Evolutionary conservation across 2,329 filamentous ascomycete genomes (phyloP).

Genomic region (Hymenotorrendiella dingleyae): DNA sequence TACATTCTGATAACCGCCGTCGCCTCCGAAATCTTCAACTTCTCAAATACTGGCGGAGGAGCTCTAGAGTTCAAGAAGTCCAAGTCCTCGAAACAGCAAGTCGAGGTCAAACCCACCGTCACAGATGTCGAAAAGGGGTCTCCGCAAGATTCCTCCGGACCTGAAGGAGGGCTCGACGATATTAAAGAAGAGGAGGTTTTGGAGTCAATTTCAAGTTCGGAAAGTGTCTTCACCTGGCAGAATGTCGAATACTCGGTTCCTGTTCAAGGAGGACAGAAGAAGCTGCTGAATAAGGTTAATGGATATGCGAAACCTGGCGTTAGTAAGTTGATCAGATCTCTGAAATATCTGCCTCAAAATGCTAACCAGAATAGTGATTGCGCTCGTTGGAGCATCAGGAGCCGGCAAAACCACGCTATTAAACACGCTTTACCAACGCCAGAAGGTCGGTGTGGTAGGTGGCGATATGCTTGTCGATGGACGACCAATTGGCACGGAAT

Average conservation of each 20-base stretch:
- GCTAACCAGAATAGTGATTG: conserved; percentile 46
- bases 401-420: conserved; percentile 81
- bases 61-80: conserved; percentile 67
- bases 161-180: conserved; percentile 15
- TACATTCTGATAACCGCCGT: conserved; percentile 68
- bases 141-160: conserved; percentile 28
- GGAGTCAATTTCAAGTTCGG: conserved; percentile 45
- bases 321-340: conserved; percentile 1
- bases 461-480: conserved; percentile 71
- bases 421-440: conserved; percentile 68
- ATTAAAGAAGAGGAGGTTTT: conserved; percentile 35
- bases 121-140: conserved; percentile 49
- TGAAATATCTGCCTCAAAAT: background rate
- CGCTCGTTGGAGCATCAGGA: conserved; percentile 74
- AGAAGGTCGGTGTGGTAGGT: conserved; percentile 52
- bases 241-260: conserved; percentile 69
- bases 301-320: conserved; percentile 76
- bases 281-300: conserved; percentile 62
- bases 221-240: conserved; percentile 65
- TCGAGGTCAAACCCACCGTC: conserved; percentile 37
- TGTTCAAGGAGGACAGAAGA: conserved; percentile 53
- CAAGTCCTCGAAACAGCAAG: conserved; percentile 50
- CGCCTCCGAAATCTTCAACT: conserved; percentile 63
- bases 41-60: conserved; percentile 56
- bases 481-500: conserved; percentile 51